Evolutionary conservation across 2,329 filamentous ascomycete species (phyloP).

Genomic region (Clonostachys sp.): DNA sequence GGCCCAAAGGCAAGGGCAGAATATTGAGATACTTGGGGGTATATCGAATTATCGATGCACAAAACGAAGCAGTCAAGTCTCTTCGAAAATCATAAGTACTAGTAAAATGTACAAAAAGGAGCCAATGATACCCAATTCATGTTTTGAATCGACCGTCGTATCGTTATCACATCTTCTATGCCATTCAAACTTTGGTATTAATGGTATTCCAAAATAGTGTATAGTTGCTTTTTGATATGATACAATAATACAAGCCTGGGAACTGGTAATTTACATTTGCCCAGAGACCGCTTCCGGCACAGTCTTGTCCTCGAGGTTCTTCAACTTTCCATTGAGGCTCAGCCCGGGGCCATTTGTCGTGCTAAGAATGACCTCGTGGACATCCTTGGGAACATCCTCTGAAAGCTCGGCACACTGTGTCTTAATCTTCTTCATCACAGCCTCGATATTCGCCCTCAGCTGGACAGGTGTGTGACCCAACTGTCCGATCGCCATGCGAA

Average conservation of each 20-base stretch:
- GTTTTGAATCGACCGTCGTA: too few relatives aligned
- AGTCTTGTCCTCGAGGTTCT: conserved; percentile 52
- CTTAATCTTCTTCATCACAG: conserved; percentile 72
- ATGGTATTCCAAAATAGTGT: neutral
- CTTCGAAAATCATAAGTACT: conserved; percentile 30
- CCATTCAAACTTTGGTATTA: too few relatives aligned
- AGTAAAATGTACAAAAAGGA: conserved; percentile 3
- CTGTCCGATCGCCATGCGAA: conserved; percentile 88
- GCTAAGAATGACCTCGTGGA: conserved; percentile 69
- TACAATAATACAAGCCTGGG: conserved; percentile 25
- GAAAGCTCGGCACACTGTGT: conserved; percentile 71
- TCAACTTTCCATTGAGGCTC: conserved; percentile 78
- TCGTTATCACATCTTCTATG: neutral
- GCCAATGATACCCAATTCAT: neutral
- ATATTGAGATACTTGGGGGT: conserved; percentile 47
- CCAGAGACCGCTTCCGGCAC: conserved; percentile 46
- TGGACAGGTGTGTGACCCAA: conserved; percentile 83
- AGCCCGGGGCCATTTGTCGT: conserved; percentile 85
- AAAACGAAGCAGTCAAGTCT: conserved; percentile 45
- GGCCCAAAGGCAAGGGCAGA: conserved; percentile 33
- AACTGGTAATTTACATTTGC: conserved; percentile 39
- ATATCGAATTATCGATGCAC: conserved; percentile 47
- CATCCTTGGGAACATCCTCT: conserved; percentile 36
- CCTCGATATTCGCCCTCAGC: conserved; percentile 78
- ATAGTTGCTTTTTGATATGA: conserved; percentile 23